Base-by-base conservation (phyloP, 108 stramenopile genomes). In the Discostella stelligeroides region DNA sequence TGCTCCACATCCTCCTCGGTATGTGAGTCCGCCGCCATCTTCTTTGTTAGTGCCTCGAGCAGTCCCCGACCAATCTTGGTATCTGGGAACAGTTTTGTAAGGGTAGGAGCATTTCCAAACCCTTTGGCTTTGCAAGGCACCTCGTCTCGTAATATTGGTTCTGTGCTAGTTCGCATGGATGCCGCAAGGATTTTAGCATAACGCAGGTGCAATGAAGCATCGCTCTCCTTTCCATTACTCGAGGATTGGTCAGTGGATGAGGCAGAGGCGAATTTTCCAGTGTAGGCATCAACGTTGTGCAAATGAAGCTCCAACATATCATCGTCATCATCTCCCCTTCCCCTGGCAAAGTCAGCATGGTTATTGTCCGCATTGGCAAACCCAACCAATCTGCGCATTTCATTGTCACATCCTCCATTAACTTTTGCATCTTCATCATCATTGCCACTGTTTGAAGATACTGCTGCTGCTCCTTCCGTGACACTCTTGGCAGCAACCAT, bases 1-100 rank as follows among this genome's bases (percentile, higher is more conserved):
- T n/a, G n/a, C n/a, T n/a, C 55, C 91, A n/a, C n/a, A n/a, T n/a
- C n/a, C n/a, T n/a, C n/a, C n/a, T n/a, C 91, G n/a, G 88, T 91
- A 40, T 81, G 85, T 28, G 89, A 84, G 74, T 91, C 88, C 13
- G 68, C 63, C 0, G 80, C 87, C 94, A 95, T 95, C 47, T 88
- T 86, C 50, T 90, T 95, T 27, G 94, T 92, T 48, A 95, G 61
- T 20, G 90, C 91, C 64, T 66, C 69, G 34, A 95, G 59, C 41
- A 95, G 65, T 18, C 79, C 72, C 8, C 81, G 75, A 9, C 94
- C 94, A 40, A 91, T 82, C 66, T 81, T 75, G 0, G 87, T 60
- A 29, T 87, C 87, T 14, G 94, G 94, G 50, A 95, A 89, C 28
- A 80, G 65, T 40, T 82, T 63, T 51, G 75, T 61, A 1, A 82